phyloP scores from a whole-genome alignment of 805 yeast species.

The Yamadazyma scolyti region DNA sequence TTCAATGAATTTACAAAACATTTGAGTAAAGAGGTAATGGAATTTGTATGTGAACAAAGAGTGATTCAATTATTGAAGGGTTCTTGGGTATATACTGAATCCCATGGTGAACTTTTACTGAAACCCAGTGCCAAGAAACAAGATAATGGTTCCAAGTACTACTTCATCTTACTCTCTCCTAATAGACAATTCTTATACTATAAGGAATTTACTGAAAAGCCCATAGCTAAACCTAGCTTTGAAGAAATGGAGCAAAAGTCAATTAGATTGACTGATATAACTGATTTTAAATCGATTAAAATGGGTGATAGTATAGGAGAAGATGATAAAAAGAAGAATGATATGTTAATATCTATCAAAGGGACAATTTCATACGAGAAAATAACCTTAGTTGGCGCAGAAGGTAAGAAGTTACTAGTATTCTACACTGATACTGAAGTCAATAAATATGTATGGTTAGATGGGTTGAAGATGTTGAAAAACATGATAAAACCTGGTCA shows the following conservation, averaged over 20 bases:
- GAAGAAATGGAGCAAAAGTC: constrained; percentile 53
- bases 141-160: constrained; percentile 27
- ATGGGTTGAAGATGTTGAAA: constrained; percentile 59
- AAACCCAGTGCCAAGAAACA: constrained; percentile 7
- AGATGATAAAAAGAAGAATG: constrained; percentile 39
- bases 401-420: constrained; percentile 42
- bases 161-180: constrained; percentile 62
- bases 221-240: constrained; percentile 49
- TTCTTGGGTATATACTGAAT: constrained; percentile 71
- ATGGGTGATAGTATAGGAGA: constrained; percentile 36
- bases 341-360: constrained; percentile 50
- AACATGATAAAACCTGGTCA: constrained; percentile 28
- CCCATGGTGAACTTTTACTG: constrained; percentile 38
- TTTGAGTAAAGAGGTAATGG: constrained; percentile 55
- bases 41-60: constrained; percentile 74
- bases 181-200: constrained; percentile 58
- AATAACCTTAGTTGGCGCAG: constrained; percentile 46
- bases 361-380: constrained; percentile 58
- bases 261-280: constrained; percentile 51
- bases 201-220: constrained; percentile 52
- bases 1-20: constrained; percentile 47
- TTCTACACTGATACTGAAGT: constrained; percentile 71
- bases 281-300: constrained; percentile 47
- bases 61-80: constrained; percentile 70
- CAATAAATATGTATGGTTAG: constrained; percentile 69